Conservation (phyloP, 257 asterid genomes). For the Solanum stenotomum region DNA sequence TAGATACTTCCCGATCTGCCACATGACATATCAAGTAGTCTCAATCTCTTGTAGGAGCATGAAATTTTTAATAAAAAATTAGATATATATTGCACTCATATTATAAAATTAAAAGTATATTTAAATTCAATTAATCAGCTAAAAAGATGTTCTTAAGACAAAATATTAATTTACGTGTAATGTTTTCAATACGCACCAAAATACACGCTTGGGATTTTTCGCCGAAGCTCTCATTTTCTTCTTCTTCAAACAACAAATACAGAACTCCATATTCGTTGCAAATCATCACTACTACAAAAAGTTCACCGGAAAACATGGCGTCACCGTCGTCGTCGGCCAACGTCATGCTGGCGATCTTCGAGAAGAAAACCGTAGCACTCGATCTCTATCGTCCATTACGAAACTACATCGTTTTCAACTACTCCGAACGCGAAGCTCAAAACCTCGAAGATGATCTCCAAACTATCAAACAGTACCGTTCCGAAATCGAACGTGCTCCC, state of each 20-base stretch:
- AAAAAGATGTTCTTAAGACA: neutral
- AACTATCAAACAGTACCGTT: conserved; percentile 62
- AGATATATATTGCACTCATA: too few species aligned
- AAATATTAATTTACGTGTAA: too few species aligned
- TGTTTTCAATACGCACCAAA: neutral
- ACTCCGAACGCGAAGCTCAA: conserved; percentile 91
- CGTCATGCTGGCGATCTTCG: conserved; percentile 75
- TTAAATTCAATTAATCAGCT: too few species aligned
- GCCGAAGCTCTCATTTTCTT: neutral
- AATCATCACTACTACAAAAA: conserved; percentile 2
- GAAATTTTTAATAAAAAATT: too few species aligned
- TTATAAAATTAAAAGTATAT: too few species aligned
- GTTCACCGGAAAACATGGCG: conserved; percentile 36
- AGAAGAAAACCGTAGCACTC: conserved; percentile 70
- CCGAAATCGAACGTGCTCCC: conserved; percentile 58
- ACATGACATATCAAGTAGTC: too few species aligned
- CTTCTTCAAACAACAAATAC: neutral
- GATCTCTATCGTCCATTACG: conserved; percentile 90
- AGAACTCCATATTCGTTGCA: neutral
- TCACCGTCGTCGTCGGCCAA: conserved; percentile 51
- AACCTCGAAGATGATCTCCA: conserved; percentile 80
- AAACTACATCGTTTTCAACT: conserved; percentile 64
- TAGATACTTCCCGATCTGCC: accelerated
- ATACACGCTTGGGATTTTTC: neutral
- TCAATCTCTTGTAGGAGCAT: too few species aligned